phyloP scores from a whole-genome alignment of 768 basidiomycete genomes.

The Trametes punicea region DNA sequence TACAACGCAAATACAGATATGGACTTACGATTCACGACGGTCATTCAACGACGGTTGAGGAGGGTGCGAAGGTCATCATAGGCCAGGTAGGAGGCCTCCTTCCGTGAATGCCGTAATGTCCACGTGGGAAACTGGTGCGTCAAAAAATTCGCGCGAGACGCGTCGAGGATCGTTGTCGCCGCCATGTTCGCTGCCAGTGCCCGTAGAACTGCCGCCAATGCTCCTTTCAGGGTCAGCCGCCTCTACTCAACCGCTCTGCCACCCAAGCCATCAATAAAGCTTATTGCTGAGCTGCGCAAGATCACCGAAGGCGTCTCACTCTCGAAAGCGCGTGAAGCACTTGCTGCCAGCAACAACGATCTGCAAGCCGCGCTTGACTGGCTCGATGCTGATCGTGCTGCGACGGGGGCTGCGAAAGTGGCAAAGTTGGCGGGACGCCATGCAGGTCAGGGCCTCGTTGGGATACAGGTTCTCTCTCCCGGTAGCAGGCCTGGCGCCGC shows the following conservation, averaged over 20 bases:
- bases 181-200: constrained; percentile 25
- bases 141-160: not conserved
- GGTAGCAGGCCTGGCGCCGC: constrained; percentile 41
- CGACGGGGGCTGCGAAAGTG: constrained; percentile 73
- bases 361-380: constrained; percentile 72
- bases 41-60: too few species aligned
- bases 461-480: constrained; percentile 67
- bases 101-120: not conserved
- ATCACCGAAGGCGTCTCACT: constrained; percentile 72
- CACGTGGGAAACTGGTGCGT: not conserved
- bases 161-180: not conserved
- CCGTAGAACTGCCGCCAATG: constrained; percentile 2
- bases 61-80: too few species aligned
- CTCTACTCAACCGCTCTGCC: constrained; percentile 50
- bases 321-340: constrained; percentile 85
- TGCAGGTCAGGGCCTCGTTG: constrained; percentile 77
- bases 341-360: constrained; percentile 69
- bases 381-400: constrained; percentile 71
- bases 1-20: too few species aligned
- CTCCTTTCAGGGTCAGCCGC: constrained; percentile 31
- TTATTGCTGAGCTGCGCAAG: constrained; percentile 85
- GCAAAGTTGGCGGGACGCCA: constrained; percentile 77
- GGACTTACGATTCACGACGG: too few species aligned
- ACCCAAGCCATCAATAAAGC: constrained; percentile 61
- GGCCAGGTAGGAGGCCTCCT: too few species aligned